A percentile compares a stretch with the other conserved stretches of the same genome.
These are phyloP conservation scores for Zoysia pacifica DNA, from an alignment of 176 grass and related monocot species.

Conservation along the genomic window DNA sequence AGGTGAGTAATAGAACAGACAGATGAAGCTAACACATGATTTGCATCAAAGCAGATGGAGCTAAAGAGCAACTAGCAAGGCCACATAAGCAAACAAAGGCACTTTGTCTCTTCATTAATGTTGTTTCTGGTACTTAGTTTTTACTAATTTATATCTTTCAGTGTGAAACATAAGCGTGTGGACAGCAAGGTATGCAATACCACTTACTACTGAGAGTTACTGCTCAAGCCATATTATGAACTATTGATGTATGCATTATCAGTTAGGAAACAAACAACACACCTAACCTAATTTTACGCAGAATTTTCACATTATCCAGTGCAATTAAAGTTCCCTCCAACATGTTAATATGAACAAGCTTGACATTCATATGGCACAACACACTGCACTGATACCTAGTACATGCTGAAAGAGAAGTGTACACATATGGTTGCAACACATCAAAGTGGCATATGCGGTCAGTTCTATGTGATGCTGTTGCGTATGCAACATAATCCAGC, in stretches of 20 bases:
- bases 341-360: background rate
- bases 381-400: background rate
- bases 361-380: background rate
- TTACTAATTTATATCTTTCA: background rate
- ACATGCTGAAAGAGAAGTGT: too few relatives aligned
- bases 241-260: background rate
- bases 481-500: background rate
- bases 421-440: background rate
- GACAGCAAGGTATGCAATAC: background rate
- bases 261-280: background rate
- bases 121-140: background rate
- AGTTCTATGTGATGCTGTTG: conserved; percentile 1
- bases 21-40: conserved; percentile 20
- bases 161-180: background rate
- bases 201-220: background rate
- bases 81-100: conserved; percentile 6
- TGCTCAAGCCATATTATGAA: background rate
- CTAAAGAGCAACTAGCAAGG: background rate
- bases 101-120: background rate
- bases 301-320: background rate
- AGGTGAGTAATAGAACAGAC: conserved; percentile 6
- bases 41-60: conserved; percentile 12
- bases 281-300: background rate
- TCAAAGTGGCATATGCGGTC: conserved; percentile 2
- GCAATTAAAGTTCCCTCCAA: background rate